Base-by-base conservation (phyloP, 164 flowering plant genomes). In the Liriodendron chinense region DNA sequence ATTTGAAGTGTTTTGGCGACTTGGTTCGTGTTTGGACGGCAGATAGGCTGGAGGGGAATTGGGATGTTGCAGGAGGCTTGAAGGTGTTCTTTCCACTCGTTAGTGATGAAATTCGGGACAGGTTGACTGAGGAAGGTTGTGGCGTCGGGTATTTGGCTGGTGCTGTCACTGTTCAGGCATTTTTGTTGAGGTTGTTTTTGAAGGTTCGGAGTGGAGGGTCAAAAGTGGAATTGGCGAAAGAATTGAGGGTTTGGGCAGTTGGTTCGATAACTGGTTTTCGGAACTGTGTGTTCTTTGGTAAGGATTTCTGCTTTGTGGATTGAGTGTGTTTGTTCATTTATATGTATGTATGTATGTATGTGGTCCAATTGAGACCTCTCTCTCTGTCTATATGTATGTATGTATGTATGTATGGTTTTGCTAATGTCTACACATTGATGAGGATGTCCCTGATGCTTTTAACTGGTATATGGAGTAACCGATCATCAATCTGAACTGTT, bases 51-150 rank as follows among this genome's bases (percentile, higher is more conserved):
- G 78, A 67, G 57, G 68, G 72, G 59, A 34, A 77, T 43, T 53
- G 48, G 10, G 79, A 65, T 34, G 63, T 56, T 47, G 72, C 72
- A 10, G 85, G 79, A 3, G 72, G 71, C 1, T 67, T 85, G 70
- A 78, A 75, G 73, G 62, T 65, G 56, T 88, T 94, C 80, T 89
- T 92, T n/a, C 96, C 96, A 0, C 70, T 90, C 8, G 76, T 84
- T 76, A 82, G 83, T 65, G 83, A 79, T 61, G 90, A 81, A 21
- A 78, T 86, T 75, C 49, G 78, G 66, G 74, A 64, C 53, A 79
- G 77, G 79, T 65, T 93, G 75, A 64, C 68, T 23, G 80, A 6
- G 26, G 82, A 75, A 70, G 85, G 71, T 49, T 78, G 80, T 74
- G 81, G 76, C 47, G 77, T 87, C 68, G 74, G 84, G 56, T 81